These are phyloP conservation scores for Biscogniauxia mediterranea DNA, from an alignment of 2,329 filamentous ascomycete genomes.

Conservation along the genomic window DNA sequence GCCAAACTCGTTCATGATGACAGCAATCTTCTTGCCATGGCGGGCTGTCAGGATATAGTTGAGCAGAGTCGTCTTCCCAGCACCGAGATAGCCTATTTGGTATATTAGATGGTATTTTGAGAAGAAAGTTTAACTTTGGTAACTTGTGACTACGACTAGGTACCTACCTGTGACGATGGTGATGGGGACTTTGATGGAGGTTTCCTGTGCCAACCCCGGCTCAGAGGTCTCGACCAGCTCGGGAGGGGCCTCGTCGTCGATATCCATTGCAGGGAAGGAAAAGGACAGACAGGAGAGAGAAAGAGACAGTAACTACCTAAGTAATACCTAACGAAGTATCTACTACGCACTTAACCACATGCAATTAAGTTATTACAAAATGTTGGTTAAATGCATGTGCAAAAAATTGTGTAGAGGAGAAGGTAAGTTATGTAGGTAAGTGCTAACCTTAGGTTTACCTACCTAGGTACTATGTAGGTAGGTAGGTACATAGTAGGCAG, in stretches of 20 bases:
- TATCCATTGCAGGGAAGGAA: constrained; percentile 49
- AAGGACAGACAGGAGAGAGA: too few relatives aligned
- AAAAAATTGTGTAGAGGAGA: neutral
- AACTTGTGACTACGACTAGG: constrained; percentile 8
- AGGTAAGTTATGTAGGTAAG: too few relatives aligned
- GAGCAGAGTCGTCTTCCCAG: constrained; percentile 90
- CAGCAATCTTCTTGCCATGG: constrained; percentile 96
- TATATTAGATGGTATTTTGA: constrained; percentile 8
- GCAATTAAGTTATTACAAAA: neutral
- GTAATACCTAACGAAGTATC: too few relatives aligned
- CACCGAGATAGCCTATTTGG: constrained; percentile 80
- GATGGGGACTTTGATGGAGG: constrained; percentile 70
- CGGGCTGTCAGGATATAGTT: constrained; percentile 95
- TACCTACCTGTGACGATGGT: constrained; percentile 74
- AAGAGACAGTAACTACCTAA: too few relatives aligned
- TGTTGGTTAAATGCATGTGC: neutral
- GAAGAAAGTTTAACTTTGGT: neutral
- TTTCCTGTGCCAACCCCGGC: constrained; percentile 42
- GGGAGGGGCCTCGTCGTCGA: constrained; percentile 66
- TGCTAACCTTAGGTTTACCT: too few relatives aligned
- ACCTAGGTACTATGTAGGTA: too few relatives aligned
- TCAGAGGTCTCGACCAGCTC: constrained; percentile 46
- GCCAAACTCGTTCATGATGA: constrained; percentile 93
- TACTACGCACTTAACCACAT: too few relatives aligned
- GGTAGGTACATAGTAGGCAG: too few relatives aligned